These are phyloP conservation scores for Talaromyces albobiverticillius DNA, from an alignment of 2,329 filamentous ascomycete species.

Conservation along the genomic window DNA sequence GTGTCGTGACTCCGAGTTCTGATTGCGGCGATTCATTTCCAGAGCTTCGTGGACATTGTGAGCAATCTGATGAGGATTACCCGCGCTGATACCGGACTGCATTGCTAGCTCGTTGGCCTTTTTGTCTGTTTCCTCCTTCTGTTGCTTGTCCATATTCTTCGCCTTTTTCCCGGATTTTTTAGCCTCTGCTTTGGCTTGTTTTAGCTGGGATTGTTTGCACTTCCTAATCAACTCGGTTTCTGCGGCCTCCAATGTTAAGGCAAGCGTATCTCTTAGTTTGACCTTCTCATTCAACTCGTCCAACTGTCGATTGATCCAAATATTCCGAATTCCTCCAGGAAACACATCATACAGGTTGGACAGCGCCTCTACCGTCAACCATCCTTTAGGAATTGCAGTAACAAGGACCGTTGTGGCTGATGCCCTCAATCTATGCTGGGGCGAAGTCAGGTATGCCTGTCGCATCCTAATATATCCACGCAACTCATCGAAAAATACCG, in stretches of 20 bases:
- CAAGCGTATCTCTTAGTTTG: conserved; percentile 67
- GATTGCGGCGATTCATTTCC: conserved; percentile 30
- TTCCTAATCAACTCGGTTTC: conserved; percentile 79
- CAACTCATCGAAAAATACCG: conserved; percentile 81
- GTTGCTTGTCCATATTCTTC: conserved; percentile 36
- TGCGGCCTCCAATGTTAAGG: conserved; percentile 70
- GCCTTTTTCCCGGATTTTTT: conserved; percentile 57
- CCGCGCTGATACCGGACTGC: conserved; percentile 53
- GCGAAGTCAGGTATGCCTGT: conserved; percentile 90
- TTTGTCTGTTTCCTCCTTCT: conserved; percentile 52
- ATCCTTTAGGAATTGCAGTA: conserved; percentile 83
- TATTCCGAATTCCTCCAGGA: conserved; percentile 88
- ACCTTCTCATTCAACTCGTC: conserved; percentile 83
- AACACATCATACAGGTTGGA: conserved; percentile 90
- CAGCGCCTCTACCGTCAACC: conserved; percentile 80
- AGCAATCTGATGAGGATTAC: conserved; percentile 55
- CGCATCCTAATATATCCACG: conserved; percentile 86
- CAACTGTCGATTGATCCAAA: conserved; percentile 93
- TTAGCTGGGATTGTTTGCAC: conserved; percentile 76
- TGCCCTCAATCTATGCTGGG: conserved; percentile 86
- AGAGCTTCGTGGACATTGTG: conserved; percentile 49
- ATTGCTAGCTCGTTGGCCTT: conserved; percentile 44
- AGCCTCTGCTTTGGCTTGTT: conserved; percentile 61
- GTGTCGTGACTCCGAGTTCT: conserved; percentile 12
- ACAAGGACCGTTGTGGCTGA: conserved; percentile 95